Evolutionary conservation across 768 basidiomycete genomes (phyloP).

Genomic region (Trametes gibbosa): DNA sequence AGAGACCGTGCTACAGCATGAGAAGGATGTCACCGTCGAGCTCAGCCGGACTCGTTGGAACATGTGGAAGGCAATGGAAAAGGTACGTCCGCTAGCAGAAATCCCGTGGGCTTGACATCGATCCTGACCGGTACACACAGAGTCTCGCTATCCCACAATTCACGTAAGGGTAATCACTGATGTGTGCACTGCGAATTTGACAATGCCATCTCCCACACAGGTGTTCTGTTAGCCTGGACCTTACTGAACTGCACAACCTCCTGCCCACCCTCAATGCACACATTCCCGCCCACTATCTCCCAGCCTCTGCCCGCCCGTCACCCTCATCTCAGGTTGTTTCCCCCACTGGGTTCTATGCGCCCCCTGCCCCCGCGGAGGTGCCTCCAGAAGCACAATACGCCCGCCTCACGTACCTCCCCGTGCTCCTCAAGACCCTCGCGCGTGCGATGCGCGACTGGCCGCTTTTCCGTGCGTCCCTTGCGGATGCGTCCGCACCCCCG

Average conservation of each 20-base stretch:
- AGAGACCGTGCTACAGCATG: conserved; percentile 3
- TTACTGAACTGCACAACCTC: conserved; percentile 64
- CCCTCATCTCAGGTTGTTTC: conserved; percentile 37
- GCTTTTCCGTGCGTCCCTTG: conserved; percentile 73
- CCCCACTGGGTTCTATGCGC: conserved; percentile 38
- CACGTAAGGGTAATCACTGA: conserved; percentile 43
- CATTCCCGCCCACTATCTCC: conserved; percentile 59
- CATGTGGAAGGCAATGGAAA: conserved; percentile 91
- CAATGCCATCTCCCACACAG: conserved; percentile 32
- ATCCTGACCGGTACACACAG: conserved; percentile 35
- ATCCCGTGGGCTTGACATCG: neutral
- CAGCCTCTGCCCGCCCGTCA: conserved; percentile 39
- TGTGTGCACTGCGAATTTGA: neutral
- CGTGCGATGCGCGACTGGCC: conserved; percentile 84
- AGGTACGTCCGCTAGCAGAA: conserved; percentile 41
- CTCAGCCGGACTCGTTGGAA: conserved; percentile 73
- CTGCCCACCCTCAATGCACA: conserved; percentile 63
- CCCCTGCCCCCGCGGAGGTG: conserved; percentile 41
- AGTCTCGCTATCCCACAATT: conserved; percentile 87
- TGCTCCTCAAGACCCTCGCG: conserved; percentile 80
- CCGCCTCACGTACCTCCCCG: conserved; percentile 76
- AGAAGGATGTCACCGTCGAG: conserved; percentile 60
- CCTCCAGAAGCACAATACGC: conserved; percentile 55
- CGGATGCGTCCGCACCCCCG: conserved; percentile 31
- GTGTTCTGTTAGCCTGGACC: conserved; percentile 73